Percentiles rank a stretch among this genome's conserved stretches.
Conservation (phyloP, 495 filamentous ascomycete species). For the Aspergillus bridgeri region DNA sequence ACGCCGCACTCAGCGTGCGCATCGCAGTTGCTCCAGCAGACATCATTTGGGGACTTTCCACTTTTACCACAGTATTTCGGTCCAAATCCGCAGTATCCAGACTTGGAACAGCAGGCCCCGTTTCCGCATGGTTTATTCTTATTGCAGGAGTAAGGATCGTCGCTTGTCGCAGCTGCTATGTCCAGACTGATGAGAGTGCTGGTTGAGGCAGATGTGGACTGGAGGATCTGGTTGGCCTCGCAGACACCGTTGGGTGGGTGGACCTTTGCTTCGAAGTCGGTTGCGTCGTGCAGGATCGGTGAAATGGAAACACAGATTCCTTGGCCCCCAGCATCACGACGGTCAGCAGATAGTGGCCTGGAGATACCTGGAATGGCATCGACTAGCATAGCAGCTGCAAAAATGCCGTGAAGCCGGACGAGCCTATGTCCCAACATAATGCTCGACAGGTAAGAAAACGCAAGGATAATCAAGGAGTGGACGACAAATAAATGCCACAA, state of each 20-base stretch:
- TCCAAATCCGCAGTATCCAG: slow-evolving; percentile 7
- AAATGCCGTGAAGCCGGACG: too few relatives aligned
- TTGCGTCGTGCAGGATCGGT: not conserved
- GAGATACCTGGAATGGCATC: too few relatives aligned
- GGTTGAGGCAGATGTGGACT: not conserved
- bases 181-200: too few relatives aligned
- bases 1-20: slow-evolving; percentile 31
- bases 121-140: slow-evolving; percentile 4
- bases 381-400: too few relatives aligned
- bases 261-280: slow-evolving; percentile 2
- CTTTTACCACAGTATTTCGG: slow-evolving; percentile 3
- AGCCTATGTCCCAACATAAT: too few relatives aligned
- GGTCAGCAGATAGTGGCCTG: too few relatives aligned
- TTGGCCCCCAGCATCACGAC: too few relatives aligned
- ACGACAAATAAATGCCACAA: not conserved
- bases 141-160: not conserved
- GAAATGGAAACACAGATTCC: not conserved
- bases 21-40: slow-evolving; percentile 26
- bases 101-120: slow-evolving; percentile 5
- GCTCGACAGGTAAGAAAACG: too few relatives aligned
- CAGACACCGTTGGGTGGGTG: not conserved
- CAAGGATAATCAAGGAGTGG: too few relatives aligned
- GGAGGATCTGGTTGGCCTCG: not conserved
- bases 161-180: not conserved
- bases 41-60: slow-evolving; percentile 9